Percentiles rank a stretch among this genome's conserved stretches.
phyloP scores from a whole-genome alignment of 257 asterid genomes.

The Fraxinus excelsior region DNA sequence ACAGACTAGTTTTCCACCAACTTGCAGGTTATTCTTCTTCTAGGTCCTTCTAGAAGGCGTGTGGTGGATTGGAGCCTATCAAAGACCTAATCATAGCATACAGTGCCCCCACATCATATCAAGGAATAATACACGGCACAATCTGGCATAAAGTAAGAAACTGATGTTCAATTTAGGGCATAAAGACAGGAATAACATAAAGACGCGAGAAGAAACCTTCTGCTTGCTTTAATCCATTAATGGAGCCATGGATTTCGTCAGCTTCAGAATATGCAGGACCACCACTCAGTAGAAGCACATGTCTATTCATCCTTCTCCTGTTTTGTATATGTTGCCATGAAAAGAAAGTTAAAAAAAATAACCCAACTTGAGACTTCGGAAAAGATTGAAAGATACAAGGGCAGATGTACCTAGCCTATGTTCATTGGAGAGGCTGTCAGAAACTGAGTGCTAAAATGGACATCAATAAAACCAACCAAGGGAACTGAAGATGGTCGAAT shows the following conservation, averaged over 20 bases:
- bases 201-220: slow-evolving; percentile 35
- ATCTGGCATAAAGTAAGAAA: neutral
- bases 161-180: neutral
- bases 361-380: neutral
- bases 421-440: neutral
- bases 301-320: slow-evolving; percentile 61
- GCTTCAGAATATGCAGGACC: slow-evolving; percentile 41
- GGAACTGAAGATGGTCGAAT: slow-evolving; percentile 52
- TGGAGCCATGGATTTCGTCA: slow-evolving; percentile 35
- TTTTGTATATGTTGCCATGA: slow-evolving; percentile 53
- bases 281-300: slow-evolving; percentile 36
- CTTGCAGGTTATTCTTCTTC: no score
- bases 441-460: slow-evolving; percentile 5
- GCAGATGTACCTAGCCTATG: neutral
- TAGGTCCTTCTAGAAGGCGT: no score
- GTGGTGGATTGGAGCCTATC: no score
- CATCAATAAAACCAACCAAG: slow-evolving; percentile 48
- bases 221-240: slow-evolving; percentile 51
- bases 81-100: neutral
- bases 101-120: neutral
- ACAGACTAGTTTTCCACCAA: no score
- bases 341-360: neutral
- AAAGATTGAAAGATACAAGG: neutral
- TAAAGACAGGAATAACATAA: neutral
- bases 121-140: neutral